Percentiles rank a stretch among this genome's conserved stretches.
Conservation (phyloP, 208 protist species). For the Lotmaria passim region DNA sequence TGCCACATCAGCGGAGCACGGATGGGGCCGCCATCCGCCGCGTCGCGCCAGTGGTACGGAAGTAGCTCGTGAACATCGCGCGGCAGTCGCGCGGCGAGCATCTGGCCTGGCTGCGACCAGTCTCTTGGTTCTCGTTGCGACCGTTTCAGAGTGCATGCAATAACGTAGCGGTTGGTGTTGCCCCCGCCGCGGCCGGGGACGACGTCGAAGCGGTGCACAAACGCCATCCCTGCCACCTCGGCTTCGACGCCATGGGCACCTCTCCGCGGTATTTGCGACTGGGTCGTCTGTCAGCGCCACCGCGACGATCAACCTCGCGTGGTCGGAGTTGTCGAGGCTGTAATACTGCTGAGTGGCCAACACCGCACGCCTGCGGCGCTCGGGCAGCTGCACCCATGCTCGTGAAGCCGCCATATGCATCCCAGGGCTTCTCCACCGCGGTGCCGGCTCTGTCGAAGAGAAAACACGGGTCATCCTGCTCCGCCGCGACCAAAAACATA, state of each 20-base stretch:
- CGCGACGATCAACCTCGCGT: not conserved
- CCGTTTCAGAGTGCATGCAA: conserved; percentile 3
- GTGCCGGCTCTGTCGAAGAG: not conserved
- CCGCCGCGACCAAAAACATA: conserved; percentile 5
- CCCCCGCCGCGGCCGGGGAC: not conserved
- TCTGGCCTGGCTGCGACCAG: conserved; percentile 11
- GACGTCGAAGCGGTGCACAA: conserved; percentile 12
- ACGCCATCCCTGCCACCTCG: conserved; percentile 5
- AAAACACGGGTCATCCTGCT: conserved; percentile 15
- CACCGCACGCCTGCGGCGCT: not conserved
- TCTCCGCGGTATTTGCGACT: not conserved
- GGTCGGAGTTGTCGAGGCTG: not conserved
- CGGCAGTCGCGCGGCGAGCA: not conserved
- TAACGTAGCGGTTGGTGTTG: not conserved
- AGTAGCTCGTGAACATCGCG: not conserved
- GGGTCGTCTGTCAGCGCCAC: not conserved
- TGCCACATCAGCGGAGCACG: not conserved
- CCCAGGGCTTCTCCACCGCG: conserved; percentile 4
- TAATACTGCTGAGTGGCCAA: conserved; percentile 11
- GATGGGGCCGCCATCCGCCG: not conserved
- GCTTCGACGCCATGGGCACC: not conserved
- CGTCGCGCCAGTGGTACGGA: not conserved
- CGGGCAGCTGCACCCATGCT: conserved; percentile 18
- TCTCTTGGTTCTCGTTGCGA: not conserved
- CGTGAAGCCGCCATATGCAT: not conserved